These are phyloP conservation scores for Marasmius sp. DNA, from an alignment of 1,284 basidiomycete species.

Conservation along the genomic window DNA sequence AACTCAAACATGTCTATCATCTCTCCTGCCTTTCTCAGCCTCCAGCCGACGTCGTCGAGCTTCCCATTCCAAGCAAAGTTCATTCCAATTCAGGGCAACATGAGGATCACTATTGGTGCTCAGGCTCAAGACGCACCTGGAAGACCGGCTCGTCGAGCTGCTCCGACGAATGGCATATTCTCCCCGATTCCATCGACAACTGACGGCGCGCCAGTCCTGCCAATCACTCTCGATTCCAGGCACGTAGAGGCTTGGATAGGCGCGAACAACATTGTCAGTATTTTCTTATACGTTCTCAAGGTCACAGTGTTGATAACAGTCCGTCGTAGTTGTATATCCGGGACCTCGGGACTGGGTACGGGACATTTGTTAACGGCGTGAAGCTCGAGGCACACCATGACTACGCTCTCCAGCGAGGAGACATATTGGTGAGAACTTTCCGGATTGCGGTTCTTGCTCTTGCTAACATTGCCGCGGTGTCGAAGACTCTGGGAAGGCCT, in stretches of 20 bases:
- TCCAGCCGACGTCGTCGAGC: conserved; percentile 37
- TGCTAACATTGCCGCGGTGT: conserved; percentile 2
- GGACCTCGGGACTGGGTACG: conserved; percentile 42
- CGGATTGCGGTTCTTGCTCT: background rate
- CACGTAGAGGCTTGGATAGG: conserved; percentile 44
- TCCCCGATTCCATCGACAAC: conserved; percentile 18
- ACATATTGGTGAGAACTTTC: conserved; percentile 36
- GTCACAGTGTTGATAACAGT: background rate
- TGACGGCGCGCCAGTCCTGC: conserved; percentile 17
- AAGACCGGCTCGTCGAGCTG: conserved; percentile 19
- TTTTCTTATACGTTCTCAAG: background rate
- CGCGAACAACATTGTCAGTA: conserved; percentile 36
- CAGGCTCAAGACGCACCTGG: conserved; percentile 9
- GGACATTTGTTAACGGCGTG: conserved; percentile 44
- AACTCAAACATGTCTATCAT: conserved; percentile 4
- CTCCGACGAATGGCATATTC: conserved; percentile 34
- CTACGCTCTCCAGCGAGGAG: conserved; percentile 36
- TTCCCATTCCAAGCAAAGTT: conserved; percentile 44
- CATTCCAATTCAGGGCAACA: conserved; percentile 30
- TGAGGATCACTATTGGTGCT: conserved; percentile 32
- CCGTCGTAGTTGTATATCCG: conserved; percentile 38
- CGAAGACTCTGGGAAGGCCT: conserved; percentile 36
- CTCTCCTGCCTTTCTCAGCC: conserved; percentile 23
- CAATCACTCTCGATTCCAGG: conserved; percentile 34
- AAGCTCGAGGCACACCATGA: conserved; percentile 29